Base-by-base conservation (phyloP, 2,329 filamentous ascomycete genomes). In the Phyllosticta capitalensis region DNA sequence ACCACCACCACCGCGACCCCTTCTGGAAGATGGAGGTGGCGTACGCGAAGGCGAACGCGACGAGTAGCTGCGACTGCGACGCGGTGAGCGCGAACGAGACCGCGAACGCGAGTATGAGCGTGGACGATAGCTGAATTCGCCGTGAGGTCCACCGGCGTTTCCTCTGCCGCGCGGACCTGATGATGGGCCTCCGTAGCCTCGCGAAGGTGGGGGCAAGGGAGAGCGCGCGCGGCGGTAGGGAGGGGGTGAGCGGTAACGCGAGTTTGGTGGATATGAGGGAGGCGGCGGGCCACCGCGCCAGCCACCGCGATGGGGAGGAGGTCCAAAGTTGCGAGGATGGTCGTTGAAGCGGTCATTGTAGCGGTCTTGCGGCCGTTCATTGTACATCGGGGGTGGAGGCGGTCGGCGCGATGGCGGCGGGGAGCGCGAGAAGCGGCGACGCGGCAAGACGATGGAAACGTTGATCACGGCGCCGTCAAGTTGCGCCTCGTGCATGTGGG, bases 401-500 rank as follows among this genome's bases (percentile, higher is more conserved):
- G 82, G 81, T 55, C 82, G 82, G 55, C 86, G 82, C 56, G 87
- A 84, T 5, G 82, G 82, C 1, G 90, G 90, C 17, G 92, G 92
- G 52, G 88, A 84, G 19, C 84, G 85, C 6, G 89, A 92, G 68
- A 96, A 89, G 66, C 90, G 90, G 67, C 88, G 85, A 55, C 88
- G 84, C 0, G 90, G 90, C 38, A 95, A 79, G 24, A 96, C 90
- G 65, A 96, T 94, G 52, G 89, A 94, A 54, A 96, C 92, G 68
- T 87, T 88, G 68, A 96, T 86, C 48, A 85, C 80, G 21, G 86
- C 84, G 56, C 91, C 91, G 72, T 96, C 92, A 26, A 96, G 77
- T 69, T 95, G 89, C n/a, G 89, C 90, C 76, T 99, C 94, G 73
- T 99, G 94, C 94, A 99, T 97, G 71, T 95, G 89, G 19, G 92